Base-by-base conservation (phyloP, 306 rosid species). In the Neltuma alba region DNA sequence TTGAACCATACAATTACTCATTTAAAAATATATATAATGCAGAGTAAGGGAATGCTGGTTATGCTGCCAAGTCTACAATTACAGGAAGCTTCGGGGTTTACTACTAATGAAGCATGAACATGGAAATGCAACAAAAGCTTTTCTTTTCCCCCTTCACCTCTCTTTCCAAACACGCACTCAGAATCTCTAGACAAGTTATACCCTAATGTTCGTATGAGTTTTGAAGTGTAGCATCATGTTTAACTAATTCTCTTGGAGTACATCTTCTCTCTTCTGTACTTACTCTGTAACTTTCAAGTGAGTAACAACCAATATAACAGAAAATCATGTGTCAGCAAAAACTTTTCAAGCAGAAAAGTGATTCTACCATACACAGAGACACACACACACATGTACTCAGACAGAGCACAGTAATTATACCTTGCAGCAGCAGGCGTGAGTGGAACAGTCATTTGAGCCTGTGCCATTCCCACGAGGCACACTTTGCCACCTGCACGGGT, bases 401-500 rank as follows among this genome's bases (percentile, higher is more conserved):
- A 72, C 7, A 45, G 54, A 47, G 2, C 54, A 5, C 21, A 47
- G 7, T 54, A 37, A 36, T 28, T 60, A 69, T 85, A 89, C 97
- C 98, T 90, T 30, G 90, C 94, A 76, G 97, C 90, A 79, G 96
- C 92, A 33, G 93, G 85, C 25, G 96, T 87, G 82, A 92, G 92
- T 60, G 98, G 96, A 68, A 91, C 86, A 34, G 97, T 94, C 98
- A 89, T 92, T 78, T 88, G 92, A 2, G 78, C 76, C 44, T 89
- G 93, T 18, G 94, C 98, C 93, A 94, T 89, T 81, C 97, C 97
- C 20, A 94, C 93, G 1, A 94, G 87, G 87, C 98, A 94, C 76
- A 94, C 96, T 86, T 89, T 94, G 61, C 97, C 96, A 15, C 98
- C 97, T 9, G 94, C 50, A 76, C 76, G 80, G 38, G 97, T 92